Percentiles rank a stretch among this genome's conserved stretches.
These are phyloP conservation scores for Colletotrichum lini DNA, from an alignment of 2,329 filamentous ascomycete species.

Conservation along the genomic window DNA sequence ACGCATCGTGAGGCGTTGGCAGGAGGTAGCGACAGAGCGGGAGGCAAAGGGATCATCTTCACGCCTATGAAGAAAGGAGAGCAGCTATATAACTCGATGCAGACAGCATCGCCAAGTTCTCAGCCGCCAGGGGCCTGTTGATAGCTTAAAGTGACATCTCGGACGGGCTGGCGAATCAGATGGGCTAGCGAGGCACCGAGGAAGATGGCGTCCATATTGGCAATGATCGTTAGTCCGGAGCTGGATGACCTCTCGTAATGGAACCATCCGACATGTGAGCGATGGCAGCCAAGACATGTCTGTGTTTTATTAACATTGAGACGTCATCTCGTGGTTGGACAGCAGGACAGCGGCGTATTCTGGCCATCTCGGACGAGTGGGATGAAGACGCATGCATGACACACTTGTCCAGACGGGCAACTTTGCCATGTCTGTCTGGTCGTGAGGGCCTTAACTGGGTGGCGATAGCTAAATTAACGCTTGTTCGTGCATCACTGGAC, in stretches of 20 bases:
- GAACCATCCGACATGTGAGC: slow-evolving; percentile 32
- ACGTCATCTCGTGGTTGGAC: slow-evolving; percentile 13
- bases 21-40: neutral
- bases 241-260: slow-evolving; percentile 18
- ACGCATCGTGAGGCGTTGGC: slow-evolving; percentile 18
- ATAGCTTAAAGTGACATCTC: slow-evolving; percentile 29
- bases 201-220: neutral
- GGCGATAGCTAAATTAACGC: neutral
- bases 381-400: neutral
- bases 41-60: neutral
- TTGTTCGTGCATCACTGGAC: neutral
- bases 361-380: neutral
- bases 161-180: slow-evolving; percentile 33
- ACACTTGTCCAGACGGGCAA: neutral
- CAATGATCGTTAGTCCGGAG: neutral
- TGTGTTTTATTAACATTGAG: neutral
- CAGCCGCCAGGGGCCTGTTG: neutral
- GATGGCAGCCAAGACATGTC: slow-evolving; percentile 33
- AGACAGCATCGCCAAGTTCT: neutral
- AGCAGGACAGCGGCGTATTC: slow-evolving; percentile 22
- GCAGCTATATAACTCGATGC: slow-evolving; percentile 13
- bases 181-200: neutral
- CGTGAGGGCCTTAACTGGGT: neutral
- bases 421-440: neutral
- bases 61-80: neutral